Conservation (phyloP, 108 stramenopile genomes). For the Cylindrotheca fusiformis region DNA sequence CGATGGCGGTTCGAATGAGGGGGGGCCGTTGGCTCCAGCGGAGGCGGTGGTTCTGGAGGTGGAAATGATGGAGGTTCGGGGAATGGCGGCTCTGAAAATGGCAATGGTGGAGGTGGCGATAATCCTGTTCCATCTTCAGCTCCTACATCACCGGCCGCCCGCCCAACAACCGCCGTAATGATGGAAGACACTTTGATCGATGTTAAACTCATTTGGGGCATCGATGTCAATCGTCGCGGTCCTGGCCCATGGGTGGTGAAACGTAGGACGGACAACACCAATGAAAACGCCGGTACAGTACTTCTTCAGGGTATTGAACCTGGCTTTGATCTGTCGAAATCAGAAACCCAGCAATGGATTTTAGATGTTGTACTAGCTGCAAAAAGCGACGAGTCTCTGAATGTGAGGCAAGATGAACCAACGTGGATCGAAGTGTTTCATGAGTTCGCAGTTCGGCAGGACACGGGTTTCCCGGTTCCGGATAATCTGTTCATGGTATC, state of each 20-base stretch:
- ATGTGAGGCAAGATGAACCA: conserved; percentile 5
- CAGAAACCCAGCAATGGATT: conserved; percentile 10
- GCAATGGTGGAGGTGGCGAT: too few species aligned
- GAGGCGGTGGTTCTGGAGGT: background rate
- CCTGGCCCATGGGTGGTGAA: conserved; percentile 4
- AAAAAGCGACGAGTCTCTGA: background rate
- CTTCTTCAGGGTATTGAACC: background rate
- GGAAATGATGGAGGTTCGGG: background rate
- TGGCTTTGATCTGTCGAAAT: background rate
- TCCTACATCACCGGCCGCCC: too few species aligned
- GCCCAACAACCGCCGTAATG: too few species aligned
- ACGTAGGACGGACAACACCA: background rate
- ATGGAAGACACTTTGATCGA: background rate
- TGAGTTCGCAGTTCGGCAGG: conserved; percentile 2
- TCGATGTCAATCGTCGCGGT: background rate
- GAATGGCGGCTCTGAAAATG: too few species aligned
- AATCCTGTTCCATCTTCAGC: too few species aligned
- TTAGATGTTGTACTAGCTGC: conserved; percentile 8
- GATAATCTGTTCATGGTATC: conserved; percentile 5
- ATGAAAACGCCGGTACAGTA: background rate
- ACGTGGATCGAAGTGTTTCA: conserved; percentile 15
- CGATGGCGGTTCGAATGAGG: background rate
- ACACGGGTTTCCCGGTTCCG: conserved; percentile 4
- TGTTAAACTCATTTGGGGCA: conserved; percentile 15
- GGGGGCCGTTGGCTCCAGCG: background rate